Evolutionary conservation across 2,329 filamentous ascomycete species (phyloP).

Genomic region (Lecanosticta acicola): DNA sequence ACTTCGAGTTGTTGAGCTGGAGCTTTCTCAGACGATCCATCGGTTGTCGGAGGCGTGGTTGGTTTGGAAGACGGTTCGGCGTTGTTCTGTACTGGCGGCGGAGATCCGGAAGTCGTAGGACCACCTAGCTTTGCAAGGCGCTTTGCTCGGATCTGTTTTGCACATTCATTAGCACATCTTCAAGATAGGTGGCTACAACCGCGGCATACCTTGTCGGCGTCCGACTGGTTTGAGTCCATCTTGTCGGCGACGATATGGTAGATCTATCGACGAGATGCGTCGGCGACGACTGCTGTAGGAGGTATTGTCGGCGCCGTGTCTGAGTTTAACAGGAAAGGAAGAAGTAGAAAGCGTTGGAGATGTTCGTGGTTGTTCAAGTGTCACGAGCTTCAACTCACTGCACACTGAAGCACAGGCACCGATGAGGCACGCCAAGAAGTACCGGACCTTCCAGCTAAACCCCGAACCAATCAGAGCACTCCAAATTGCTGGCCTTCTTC

Average conservation of each 20-base stretch:
- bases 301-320: background rate
- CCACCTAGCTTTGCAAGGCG: conserved; percentile 59
- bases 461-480: background rate
- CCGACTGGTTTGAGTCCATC: conserved; percentile 34
- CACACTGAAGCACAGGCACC: background rate
- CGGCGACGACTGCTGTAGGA: no score
- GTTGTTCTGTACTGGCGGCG: conserved; percentile 9
- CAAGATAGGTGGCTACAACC: background rate
- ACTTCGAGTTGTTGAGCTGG: conserved; percentile 10
- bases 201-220: conserved; percentile 43
- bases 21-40: conserved; percentile 11
- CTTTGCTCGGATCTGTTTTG: conserved; percentile 58
- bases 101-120: conserved; percentile 22
- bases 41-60: conserved; percentile 12
- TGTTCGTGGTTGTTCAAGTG: background rate
- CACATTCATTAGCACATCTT: conserved; percentile 11
- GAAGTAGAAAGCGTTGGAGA: background rate
- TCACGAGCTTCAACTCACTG: background rate
- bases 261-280: background rate
- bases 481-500: background rate
- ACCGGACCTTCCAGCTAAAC: background rate
- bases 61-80: conserved; percentile 14
- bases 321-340: background rate
- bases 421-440: background rate
- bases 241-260: conserved; percentile 7